Base-by-base conservation (phyloP, 768 basidiomycete genomes). In the Lepiota venenata region DNA sequence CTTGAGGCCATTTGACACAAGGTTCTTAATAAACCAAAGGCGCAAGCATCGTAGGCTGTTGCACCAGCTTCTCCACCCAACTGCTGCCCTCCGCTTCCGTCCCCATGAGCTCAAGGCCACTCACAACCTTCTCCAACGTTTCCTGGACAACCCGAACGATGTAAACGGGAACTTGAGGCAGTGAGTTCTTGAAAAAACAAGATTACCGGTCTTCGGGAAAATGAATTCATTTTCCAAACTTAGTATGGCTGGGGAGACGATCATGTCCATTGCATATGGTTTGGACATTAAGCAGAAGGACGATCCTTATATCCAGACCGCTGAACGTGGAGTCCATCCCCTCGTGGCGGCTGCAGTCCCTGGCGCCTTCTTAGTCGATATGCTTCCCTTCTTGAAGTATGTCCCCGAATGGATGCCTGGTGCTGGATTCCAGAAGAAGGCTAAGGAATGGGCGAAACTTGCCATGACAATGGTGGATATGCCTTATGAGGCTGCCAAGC, bases 261-360 rank as follows among this genome's bases (percentile, higher is more conserved):
- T 75, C 56, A 57, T 68, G 52, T 64, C 59, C 16, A 61, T 70
- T 14, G 70, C 70, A 1, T 68, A 75, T 46, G 76, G 75, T 2
- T 63, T 73, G 16, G 58, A 66, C 10, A 67, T 71, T 14, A 36
- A 63, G 47, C 57, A 61, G 2, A 56, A 62, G 1, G 42, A 63
- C 21, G 75, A 76, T 56, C 69, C 68, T 0, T 66, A 69, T 21
- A 60, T 73, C 12, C 44, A 64, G 21, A 47, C 62, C 29, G 66
- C 66, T 7, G 60, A 71, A 37, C 54, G 56, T 15, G 64, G 63
- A 1, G 58, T 65, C 35, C 38, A 50, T 0, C 55, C 54, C 15
- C 43, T 71, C 4, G 21, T 61, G 10, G 59, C 47, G 25, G 69
- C 68, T 22, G 64, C 58, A 0, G 45, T 63, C 10, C 69, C 69